Evolutionary conservation across 2,329 filamentous ascomycete genomes (phyloP).

Genomic region (Dryadomyces sulphureus): DNA sequence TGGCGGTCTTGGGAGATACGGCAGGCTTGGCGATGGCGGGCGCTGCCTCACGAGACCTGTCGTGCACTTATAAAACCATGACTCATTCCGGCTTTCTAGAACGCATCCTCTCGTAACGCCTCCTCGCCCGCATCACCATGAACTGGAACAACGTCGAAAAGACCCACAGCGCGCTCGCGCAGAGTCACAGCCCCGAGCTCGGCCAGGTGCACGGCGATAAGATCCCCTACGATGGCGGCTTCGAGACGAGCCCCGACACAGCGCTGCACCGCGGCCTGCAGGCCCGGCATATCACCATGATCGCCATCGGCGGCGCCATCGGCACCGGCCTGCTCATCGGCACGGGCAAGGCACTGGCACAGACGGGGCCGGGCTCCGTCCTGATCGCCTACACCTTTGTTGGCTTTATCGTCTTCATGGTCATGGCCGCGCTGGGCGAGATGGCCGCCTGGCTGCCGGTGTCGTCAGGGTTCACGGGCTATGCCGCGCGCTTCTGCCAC

Average conservation of each 20-base stretch:
- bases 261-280: constrained; percentile 1
- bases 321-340: constrained; percentile 29
- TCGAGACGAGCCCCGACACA: neutral
- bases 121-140: neutral
- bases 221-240: neutral
- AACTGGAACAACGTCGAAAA: neutral
- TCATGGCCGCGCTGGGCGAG: constrained; percentile 53
- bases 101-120: too few species aligned
- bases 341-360: constrained; percentile 31
- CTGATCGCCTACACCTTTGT: constrained; percentile 27
- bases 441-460: constrained; percentile 54
- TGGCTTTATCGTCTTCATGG: constrained; percentile 38
- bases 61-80: too few species aligned
- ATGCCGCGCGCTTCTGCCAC: constrained; percentile 49
- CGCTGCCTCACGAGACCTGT: too few species aligned
- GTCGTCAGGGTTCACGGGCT: constrained; percentile 48
- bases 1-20: too few species aligned
- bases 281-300: constrained; percentile 3
- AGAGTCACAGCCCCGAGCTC: neutral
- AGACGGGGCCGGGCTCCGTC: constrained; percentile 29
- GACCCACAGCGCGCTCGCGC: too few species aligned
- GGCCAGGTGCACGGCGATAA: neutral
- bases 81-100: too few species aligned
- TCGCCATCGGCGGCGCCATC: constrained; percentile 3
- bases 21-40: too few species aligned